Base-by-base conservation (phyloP, 306 rosid species). In the Alnus glutinosa region DNA sequence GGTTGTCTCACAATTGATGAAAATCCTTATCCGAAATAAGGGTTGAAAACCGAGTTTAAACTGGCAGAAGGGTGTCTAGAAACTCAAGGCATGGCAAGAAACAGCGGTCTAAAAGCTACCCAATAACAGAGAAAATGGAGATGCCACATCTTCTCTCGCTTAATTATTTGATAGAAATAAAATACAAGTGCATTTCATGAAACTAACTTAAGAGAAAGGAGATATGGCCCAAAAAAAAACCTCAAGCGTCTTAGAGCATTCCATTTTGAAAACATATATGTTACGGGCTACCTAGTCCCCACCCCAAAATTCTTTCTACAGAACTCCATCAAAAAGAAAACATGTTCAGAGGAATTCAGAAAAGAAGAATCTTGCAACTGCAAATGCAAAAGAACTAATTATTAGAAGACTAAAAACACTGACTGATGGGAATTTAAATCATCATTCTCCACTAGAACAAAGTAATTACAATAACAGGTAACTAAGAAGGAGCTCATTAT, bases 371-470 rank as follows among this genome's bases (percentile, higher is more conserved):
- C 50, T 39, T 67, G 30, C 5, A 39, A 42, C 50, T 4, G 14
- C 50, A 39, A 67, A 67, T 9, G 51, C 32, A 3, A 47, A 67
- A 67, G 32, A 67, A 18, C 72, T 39, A 67, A 42, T 37, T 37
- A 16, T n/a, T 2, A 18, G 58, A 32, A 63, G 32, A 37, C 28
- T 19, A n/a, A 77, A 42, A 39, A 47, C 34, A 49, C 16, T 23
- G 68, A 1, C 48, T 37, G 71, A 59, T 46, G 15, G 71, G 39
- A 30, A 71, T 9, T 72, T 37, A 55, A 14, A 76, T 39, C 36
- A 62, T 66, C 73, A 63, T 64, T 66, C 44, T 59, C 37, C 47
- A 37, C 63, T 71, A 55, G 51, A 61, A 70, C 50, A 70, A 0
- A 32, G 44, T 51, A 68, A 59, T 59, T 67, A 77, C 54, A 32